Conservation (phyloP, 2,329 filamentous ascomycete species). For the Monosporascus sp. region DNA sequence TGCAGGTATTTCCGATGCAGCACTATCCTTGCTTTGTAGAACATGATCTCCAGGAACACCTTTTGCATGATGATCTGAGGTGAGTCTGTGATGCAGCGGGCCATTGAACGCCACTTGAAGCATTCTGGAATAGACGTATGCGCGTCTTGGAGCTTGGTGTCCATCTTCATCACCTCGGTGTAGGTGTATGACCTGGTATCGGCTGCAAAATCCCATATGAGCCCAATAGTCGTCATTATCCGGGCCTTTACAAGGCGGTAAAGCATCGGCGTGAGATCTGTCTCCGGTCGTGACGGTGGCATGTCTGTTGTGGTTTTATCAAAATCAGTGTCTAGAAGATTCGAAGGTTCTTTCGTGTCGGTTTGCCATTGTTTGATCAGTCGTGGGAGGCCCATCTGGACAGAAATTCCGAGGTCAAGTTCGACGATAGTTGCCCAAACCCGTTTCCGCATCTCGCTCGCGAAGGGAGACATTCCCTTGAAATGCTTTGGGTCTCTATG, state of each 20-base stretch:
- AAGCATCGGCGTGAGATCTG: constrained; percentile 21
- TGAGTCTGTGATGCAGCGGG: constrained; percentile 38
- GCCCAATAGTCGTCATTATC: constrained; percentile 19
- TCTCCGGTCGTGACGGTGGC: constrained; percentile 29
- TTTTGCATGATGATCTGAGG: constrained; percentile 46
- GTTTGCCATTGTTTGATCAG: constrained; percentile 34
- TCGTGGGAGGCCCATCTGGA: constrained; percentile 40
- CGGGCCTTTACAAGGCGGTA: constrained; percentile 20
- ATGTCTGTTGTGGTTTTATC: constrained; percentile 26
- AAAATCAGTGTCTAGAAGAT: constrained; percentile 40
- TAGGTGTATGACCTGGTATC: constrained; percentile 14
- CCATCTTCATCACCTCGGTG: constrained; percentile 16
- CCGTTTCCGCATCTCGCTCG: constrained; percentile 40
- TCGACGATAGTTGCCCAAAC: constrained; percentile 36
- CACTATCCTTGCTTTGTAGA: constrained; percentile 45
- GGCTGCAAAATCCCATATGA: constrained; percentile 18
- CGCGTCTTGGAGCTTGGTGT: constrained; percentile 13
- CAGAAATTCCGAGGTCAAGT: constrained; percentile 37
- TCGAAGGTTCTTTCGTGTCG: constrained; percentile 38
- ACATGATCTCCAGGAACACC: constrained; percentile 45
- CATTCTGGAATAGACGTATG: constrained; percentile 9
- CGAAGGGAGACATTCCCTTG: constrained; percentile 31
- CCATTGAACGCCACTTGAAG: constrained; percentile 14
- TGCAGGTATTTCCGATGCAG: constrained; percentile 48
- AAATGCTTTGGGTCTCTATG: constrained; percentile 41